Conservation (phyloP, 2,329 filamentous ascomycete species). For the Ceratocystis harringtonii region DNA sequence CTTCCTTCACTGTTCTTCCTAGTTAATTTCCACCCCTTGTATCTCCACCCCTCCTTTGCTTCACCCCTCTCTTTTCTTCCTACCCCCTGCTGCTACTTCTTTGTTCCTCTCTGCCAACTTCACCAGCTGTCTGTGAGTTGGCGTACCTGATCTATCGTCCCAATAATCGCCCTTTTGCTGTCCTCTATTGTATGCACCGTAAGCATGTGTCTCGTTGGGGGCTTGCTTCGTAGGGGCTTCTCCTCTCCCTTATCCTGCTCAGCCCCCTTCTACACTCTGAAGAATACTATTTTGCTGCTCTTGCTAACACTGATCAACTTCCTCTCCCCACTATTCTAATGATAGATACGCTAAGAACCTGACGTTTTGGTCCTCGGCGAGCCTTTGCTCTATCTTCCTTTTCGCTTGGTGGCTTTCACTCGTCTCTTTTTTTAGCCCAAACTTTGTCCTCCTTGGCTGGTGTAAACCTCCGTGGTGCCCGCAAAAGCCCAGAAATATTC, state of each 20-base stretch:
- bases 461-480: background rate
- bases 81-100: background rate
- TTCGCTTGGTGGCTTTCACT: background rate
- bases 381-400: background rate
- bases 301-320: background rate
- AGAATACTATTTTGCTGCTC: too few species aligned
- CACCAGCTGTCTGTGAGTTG: background rate
- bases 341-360: constrained; percentile 1
- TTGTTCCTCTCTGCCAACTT: constrained; percentile 13
- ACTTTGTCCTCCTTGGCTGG: background rate
- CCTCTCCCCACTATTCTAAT: background rate
- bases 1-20: background rate
- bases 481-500: background rate
- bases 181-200: background rate
- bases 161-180: background rate
- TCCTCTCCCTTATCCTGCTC: too few species aligned
- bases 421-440: background rate
- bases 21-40: background rate
- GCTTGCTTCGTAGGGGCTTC: too few species aligned
- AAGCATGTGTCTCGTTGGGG: too few species aligned
- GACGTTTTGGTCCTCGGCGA: background rate
- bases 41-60: background rate
- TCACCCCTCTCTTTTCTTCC: background rate
- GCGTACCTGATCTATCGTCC: background rate
- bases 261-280: too few species aligned